Evolutionary conservation across 2,329 filamentous ascomycete species (phyloP).

Genomic region (Aspergillus floridensis): DNA sequence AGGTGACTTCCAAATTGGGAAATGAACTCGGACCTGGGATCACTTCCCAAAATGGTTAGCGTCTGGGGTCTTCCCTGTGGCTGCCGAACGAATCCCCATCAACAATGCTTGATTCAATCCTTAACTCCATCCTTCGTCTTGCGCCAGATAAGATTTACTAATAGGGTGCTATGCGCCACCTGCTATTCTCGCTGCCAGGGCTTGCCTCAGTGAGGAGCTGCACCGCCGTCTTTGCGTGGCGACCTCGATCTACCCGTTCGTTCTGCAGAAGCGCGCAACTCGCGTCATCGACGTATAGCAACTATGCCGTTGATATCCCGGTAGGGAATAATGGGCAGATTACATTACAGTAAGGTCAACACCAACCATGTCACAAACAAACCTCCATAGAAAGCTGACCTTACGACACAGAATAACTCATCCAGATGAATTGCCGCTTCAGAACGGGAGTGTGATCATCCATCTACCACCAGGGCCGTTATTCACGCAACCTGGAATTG

Average conservation of each 20-base stretch:
- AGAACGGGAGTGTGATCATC: constrained; percentile 32
- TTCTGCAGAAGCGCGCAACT: neutral
- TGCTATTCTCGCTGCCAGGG: neutral
- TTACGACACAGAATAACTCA: constrained; percentile 21
- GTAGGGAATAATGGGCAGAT: neutral
- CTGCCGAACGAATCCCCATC: neutral
- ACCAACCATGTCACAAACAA: neutral
- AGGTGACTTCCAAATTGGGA: neutral
- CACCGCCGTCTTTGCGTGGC: neutral
- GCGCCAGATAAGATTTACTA: neutral
- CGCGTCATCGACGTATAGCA: neutral
- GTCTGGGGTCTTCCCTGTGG: neutral
- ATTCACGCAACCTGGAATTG: constrained; percentile 11
- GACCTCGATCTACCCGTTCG: neutral
- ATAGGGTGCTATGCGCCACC: neutral
- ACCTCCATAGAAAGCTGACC: neutral
- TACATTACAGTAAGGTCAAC: neutral
- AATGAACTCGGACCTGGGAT: neutral
- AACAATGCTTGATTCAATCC: neutral
- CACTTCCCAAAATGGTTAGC: neutral
- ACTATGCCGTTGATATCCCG: neutral
- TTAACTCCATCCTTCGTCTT: neutral
- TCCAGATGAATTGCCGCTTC: constrained; percentile 1
- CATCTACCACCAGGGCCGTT: constrained; percentile 39
- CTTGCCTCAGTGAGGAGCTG: neutral